Evolutionary conservation across 495 filamentous ascomycete genomes (phyloP), one percentile per base, ranked within the genome.

Genomic region (Hypoxylon fuscum): DNA sequence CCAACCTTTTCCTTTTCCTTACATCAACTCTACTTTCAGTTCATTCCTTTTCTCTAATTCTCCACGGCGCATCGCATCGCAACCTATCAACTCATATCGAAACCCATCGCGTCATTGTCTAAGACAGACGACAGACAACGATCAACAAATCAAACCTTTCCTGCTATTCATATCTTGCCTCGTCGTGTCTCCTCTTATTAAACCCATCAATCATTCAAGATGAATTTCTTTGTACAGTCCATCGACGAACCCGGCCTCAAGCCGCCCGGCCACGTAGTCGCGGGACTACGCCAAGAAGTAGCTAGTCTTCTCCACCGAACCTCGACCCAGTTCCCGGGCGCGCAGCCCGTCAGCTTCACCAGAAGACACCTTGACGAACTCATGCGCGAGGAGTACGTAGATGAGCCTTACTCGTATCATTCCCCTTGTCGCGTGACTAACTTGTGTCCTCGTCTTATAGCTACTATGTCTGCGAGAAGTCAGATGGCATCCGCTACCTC

Each of bases 381-480:
- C 8, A 85, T 87, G 32, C 82, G 81, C 34, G 78, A 87, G 49
- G 95, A 98, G 85, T 88, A 63, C 65, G 83, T 75, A 2, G 3
- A 21, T 37, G 52, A 10, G 37, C 20, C 21, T 34, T 48, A 22
- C 37, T 43, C 25, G 3, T 38, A 47, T 22, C 15, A 27, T 18
- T 47, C 6, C 22, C 32, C 21, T 14, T 51, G 7, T 23, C n/a
- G 9, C 15, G 9, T 38, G 8, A 42, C 62, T 60, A 42, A 51
- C 35, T 31, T 40, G 27, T 29, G 12, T 9, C 32, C n/a, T 38
- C 48, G 15, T 41, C 15, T 5, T 42, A 10, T 54, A 88, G 86
- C 73, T 98, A 97, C 77, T 98, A 91, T 70, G 90, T 98, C 63
- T 97, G 95, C 79, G 95, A 98, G 76, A 98, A 98, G 76, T 96